A percentile compares a stretch with the other conserved stretches of the same genome.
Conservation (phyloP, 805 yeast species). For the Kodamaea fukazawae region DNA sequence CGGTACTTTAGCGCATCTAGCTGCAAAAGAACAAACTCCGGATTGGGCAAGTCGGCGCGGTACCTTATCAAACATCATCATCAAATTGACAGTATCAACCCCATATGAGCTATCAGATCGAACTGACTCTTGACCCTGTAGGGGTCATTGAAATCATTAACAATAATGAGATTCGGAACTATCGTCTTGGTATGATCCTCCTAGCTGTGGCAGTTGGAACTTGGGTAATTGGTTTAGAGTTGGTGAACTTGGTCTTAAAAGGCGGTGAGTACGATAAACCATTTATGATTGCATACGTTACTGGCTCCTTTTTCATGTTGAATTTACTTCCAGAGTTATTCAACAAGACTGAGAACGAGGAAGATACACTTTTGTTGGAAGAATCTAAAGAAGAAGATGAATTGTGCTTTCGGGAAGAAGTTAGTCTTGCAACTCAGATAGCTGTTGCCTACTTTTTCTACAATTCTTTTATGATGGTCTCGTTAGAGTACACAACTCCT, state of each 20-base stretch:
- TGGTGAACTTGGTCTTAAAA: slow-evolving; percentile 49
- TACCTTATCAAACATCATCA: background rate
- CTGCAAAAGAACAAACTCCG: background rate
- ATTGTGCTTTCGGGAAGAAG: slow-evolving; percentile 29
- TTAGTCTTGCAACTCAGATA: slow-evolving; percentile 36
- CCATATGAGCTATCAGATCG: slow-evolving; percentile 6
- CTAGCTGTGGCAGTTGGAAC: slow-evolving; percentile 41
- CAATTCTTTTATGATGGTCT: slow-evolving; percentile 39
- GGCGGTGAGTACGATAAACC: slow-evolving; percentile 50
- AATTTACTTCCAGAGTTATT: slow-evolving; percentile 42
- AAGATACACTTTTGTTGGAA: slow-evolving; percentile 1
- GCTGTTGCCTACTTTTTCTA: slow-evolving; percentile 42
- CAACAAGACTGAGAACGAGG: slow-evolving; percentile 15
- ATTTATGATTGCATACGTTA: slow-evolving; percentile 42
- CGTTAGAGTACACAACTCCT: slow-evolving; percentile 50
- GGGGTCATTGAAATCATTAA: slow-evolving; percentile 36
- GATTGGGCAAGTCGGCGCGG: slow-evolving; percentile 2
- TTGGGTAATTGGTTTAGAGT: slow-evolving; percentile 50
- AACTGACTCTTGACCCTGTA: slow-evolving; percentile 16
- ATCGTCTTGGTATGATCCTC: slow-evolving; percentile 43
- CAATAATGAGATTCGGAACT: slow-evolving; percentile 41
- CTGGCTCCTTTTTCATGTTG: slow-evolving; percentile 48
- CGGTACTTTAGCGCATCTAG: too few relatives aligned
- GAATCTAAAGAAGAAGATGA: slow-evolving; percentile 8
- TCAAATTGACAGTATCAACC: slow-evolving; percentile 1